A percentile compares a stretch with the other conserved stretches of the same genome.
Conservation (phyloP, 2,329 filamentous ascomycete genomes). For the Pseudogymnoascus sp. region DNA sequence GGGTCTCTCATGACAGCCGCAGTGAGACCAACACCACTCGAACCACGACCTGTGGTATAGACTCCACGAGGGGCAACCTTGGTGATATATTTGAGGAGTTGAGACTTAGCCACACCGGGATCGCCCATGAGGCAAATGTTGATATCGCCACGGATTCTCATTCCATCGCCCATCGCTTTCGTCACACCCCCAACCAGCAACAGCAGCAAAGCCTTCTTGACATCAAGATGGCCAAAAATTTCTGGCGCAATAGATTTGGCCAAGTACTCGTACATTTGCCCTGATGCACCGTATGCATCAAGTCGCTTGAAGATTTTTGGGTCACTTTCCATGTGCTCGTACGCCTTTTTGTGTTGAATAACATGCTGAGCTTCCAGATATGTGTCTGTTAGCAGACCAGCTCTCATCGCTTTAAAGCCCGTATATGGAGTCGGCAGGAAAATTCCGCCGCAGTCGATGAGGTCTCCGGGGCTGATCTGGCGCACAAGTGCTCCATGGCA, state of each 20-base stretch:
- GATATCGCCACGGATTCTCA: slow-evolving; percentile 98
- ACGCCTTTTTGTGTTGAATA: slow-evolving; percentile 95
- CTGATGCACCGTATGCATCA: slow-evolving; percentile 74
- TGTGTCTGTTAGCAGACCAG: slow-evolving; percentile 92
- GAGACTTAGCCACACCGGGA: slow-evolving; percentile 98
- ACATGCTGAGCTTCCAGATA: slow-evolving; percentile 94
- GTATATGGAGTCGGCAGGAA: slow-evolving; percentile 97
- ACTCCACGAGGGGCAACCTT: slow-evolving; percentile 90
- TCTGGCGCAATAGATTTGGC: slow-evolving; percentile 95
- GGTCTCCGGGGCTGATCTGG: slow-evolving; percentile 85
- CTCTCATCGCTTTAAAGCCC: slow-evolving; percentile 95
- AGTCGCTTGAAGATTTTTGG: slow-evolving; percentile 74
- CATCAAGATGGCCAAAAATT: slow-evolving; percentile 92
- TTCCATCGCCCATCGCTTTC: slow-evolving; percentile 95
- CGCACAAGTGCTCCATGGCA: slow-evolving; percentile 83
- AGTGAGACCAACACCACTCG: slow-evolving; percentile 73
- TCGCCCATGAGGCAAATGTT: slow-evolving; percentile 99
- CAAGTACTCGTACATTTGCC: slow-evolving; percentile 91
- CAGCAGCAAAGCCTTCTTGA: slow-evolving; percentile 95
- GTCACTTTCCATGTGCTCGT: slow-evolving; percentile 85
- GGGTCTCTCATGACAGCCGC: slow-evolving; percentile 76
- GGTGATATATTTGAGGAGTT: slow-evolving; percentile 95
- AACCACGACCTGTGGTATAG: slow-evolving; percentile 76
- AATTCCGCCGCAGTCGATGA: slow-evolving; percentile 89
- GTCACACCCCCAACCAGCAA: slow-evolving; percentile 92